These are phyloP conservation scores for Russula lepida DNA, from an alignment of 768 basidiomycete species.

Conservation along the genomic window DNA sequence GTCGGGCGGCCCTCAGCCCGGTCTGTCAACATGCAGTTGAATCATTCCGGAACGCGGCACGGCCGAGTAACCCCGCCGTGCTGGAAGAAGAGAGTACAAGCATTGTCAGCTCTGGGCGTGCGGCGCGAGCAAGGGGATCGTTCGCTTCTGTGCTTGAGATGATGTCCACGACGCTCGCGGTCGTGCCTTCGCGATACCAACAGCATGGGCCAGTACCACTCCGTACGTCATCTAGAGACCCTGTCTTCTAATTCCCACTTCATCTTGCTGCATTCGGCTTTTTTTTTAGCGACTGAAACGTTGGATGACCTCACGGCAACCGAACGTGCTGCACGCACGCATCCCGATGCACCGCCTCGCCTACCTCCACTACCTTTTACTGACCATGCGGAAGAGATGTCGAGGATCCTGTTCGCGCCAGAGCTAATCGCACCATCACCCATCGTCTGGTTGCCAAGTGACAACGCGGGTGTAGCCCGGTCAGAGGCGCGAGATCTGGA, in stretches of 20 bases:
- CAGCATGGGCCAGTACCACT: conserved; percentile 56
- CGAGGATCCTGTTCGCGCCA: conserved; percentile 71
- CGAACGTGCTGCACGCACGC: conserved; percentile 67
- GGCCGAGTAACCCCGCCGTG: conserved; percentile 29
- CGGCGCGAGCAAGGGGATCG: conserved; percentile 49
- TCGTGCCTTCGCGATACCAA: conserved; percentile 52
- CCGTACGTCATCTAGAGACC: conserved; percentile 38
- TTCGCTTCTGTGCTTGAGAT: conserved; percentile 79
- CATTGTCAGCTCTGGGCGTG: conserved; percentile 34
- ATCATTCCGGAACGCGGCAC: conserved; percentile 41
- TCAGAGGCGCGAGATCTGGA: conserved; percentile 71
- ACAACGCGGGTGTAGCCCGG: conserved; percentile 61
- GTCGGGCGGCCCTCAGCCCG: conserved; percentile 41
- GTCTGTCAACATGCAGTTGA: conserved; percentile 52
- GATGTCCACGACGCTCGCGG: conserved; percentile 73
- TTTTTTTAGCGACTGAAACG: conserved; percentile 52
- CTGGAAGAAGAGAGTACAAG: conserved; percentile 46
- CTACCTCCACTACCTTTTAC: conserved; percentile 60
- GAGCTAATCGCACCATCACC: conserved; percentile 72
- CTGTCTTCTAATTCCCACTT: neutral
- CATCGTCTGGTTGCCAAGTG: conserved; percentile 81
- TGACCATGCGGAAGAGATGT: conserved; percentile 72
- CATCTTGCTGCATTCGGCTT: no score
- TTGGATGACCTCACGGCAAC: conserved; percentile 77
- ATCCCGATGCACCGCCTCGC: conserved; percentile 69